Base-by-base conservation (phyloP, 495 filamentous ascomycete genomes). In the Penicillium flavigenum region DNA sequence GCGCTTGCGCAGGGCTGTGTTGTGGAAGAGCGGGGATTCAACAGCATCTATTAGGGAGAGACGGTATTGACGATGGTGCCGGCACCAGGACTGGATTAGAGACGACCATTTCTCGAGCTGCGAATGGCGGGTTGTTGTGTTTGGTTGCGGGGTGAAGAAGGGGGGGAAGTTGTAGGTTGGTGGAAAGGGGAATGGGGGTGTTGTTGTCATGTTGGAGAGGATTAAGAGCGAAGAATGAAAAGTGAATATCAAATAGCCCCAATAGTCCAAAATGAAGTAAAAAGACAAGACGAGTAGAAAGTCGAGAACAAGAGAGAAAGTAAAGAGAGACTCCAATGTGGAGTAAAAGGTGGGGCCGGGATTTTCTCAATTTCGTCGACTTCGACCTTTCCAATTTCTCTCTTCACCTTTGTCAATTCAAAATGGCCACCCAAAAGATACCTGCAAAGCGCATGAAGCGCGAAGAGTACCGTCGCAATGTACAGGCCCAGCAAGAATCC, bases 41-140 rank as follows among this genome's bases (percentile, higher is more conserved):
- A 88, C 66, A 3, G 83, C 80, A 19, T 88, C 77, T 39, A 82
- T 72, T 12, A 94, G 75, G 3, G 85, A 76, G 29, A 97, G 80
- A 31, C 83, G 81, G 78, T 83, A 95, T 63, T 89, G 67, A 41
- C 80, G 84, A 73, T 93, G 83, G 69, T 87, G 79, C 0, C 84
- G 83, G 71, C 89, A 92, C 86, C 94, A 98, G 63, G 86, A 63
- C 56, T 88, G 90, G 64, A 98, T 85, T 17, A 96, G 83, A n/a
- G 82, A 67, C 41, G 88, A 86, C 94, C 94, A 98, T 75, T 88
- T 89, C 34, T 79, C 72, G 51, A 91, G 84, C 69, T 98, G 94
- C 22, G 84, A 81, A 71, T 83, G 80, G 64, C 83, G 88, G 11
- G 90, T 96, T 29, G 79, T 76, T 61, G 77, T 78, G 78, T 91